Conservation (phyloP, 2,329 filamentous ascomycete genomes). For the Neonectria neomacrospora region DNA sequence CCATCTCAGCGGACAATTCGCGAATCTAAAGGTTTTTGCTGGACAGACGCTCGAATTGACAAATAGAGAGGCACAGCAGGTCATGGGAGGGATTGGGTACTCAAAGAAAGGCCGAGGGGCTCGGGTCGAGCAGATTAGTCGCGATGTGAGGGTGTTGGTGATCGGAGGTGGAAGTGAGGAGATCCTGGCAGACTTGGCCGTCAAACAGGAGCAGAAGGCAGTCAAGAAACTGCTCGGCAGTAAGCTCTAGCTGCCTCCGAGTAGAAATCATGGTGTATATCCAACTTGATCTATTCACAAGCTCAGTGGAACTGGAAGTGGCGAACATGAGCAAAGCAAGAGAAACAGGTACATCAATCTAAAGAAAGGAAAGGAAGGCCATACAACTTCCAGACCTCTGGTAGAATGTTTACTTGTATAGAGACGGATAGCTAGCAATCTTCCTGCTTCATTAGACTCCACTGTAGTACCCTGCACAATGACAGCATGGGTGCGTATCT, state of each 20-base stretch:
- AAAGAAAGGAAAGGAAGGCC: too few relatives aligned
- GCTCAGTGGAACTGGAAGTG: too few relatives aligned
- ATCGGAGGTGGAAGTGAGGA: constrained; percentile 67
- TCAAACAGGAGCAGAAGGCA: constrained; percentile 56
- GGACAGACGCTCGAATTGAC: constrained; percentile 24
- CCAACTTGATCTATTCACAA: too few relatives aligned
- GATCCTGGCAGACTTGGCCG: constrained; percentile 62
- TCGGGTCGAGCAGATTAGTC: constrained; percentile 63
- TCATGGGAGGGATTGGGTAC: constrained; percentile 65
- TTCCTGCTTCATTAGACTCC: too few relatives aligned
- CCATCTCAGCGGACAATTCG: constrained; percentile 18
- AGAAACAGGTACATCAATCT: too few relatives aligned
- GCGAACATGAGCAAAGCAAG: too few relatives aligned
- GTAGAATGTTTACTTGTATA: too few relatives aligned
- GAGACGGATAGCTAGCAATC: too few relatives aligned
- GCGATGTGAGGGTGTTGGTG: constrained; percentile 61
- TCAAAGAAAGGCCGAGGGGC: constrained; percentile 60
- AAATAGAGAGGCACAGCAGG: constrained; percentile 60
- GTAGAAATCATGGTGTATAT: too few relatives aligned
- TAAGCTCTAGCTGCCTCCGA: background rate
- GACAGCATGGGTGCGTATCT: too few relatives aligned
- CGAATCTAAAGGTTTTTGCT: constrained; percentile 23
- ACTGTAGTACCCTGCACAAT: too few relatives aligned
- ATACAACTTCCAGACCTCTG: too few relatives aligned
- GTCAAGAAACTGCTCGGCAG: background rate